Conservation (phyloP, 495 filamentous ascomycete species). For the Penicillium turbatum region DNA sequence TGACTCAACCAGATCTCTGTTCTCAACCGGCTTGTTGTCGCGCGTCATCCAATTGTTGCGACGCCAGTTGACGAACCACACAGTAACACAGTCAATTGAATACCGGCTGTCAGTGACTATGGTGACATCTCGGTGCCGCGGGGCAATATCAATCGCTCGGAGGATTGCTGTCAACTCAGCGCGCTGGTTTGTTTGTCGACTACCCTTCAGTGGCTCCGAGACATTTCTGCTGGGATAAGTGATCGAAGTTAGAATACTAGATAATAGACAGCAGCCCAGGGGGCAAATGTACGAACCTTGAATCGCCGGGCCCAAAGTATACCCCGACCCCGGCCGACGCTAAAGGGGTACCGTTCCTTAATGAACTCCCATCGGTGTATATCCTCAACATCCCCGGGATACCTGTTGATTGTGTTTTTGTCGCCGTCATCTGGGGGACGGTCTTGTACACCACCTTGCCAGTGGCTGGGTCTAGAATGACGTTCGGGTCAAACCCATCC, state of each 20-base stretch:
- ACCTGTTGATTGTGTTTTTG: conserved; percentile 37
- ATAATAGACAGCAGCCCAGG: neutral
- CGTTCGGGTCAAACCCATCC: conserved; percentile 60
- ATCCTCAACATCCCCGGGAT: conserved; percentile 58
- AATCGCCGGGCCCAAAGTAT: conserved; percentile 71
- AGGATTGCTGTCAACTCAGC: conserved; percentile 87
- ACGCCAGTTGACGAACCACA: conserved; percentile 78
- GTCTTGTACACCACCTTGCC: conserved; percentile 60
- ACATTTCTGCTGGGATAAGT: conserved; percentile 62
- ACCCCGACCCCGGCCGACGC: conserved; percentile 84
- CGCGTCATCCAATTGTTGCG: conserved; percentile 74
- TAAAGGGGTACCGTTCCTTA: conserved; percentile 67
- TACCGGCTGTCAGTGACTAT: conserved; percentile 85
- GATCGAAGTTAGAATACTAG: conserved; percentile 22
- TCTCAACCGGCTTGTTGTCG: conserved; percentile 68
- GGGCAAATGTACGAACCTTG: conserved; percentile 52
- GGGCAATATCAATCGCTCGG: conserved; percentile 74
- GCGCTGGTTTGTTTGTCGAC: conserved; percentile 85
- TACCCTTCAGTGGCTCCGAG: conserved; percentile 71
- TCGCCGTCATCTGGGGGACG: conserved; percentile 42
- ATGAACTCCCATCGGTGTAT: conserved; percentile 84
- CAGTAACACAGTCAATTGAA: conserved; percentile 81
- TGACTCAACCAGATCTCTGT: conserved; percentile 74
- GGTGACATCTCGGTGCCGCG: conserved; percentile 56
- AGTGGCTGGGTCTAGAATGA: conserved; percentile 50